Percentiles rank a stretch among this genome's conserved stretches.
Evolutionary conservation across 1,284 basidiomycete species (phyloP).

Genomic region (Puccinia polysora): DNA sequence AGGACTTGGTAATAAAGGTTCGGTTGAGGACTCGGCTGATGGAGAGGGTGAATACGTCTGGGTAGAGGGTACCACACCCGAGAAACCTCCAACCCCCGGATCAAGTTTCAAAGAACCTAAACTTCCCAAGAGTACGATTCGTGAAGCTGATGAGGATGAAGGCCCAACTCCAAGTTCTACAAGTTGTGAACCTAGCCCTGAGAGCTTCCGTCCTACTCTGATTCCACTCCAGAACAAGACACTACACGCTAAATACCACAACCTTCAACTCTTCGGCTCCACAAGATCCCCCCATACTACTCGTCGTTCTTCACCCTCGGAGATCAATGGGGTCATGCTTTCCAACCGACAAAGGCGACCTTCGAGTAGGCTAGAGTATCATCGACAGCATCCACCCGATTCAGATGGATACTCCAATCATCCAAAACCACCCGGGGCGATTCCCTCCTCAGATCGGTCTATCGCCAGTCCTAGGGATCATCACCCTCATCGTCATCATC

Average conservation of each 20-base stretch:
- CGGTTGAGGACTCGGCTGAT: constrained; percentile 96
- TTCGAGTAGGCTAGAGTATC: neutral
- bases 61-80: constrained; percentile 22
- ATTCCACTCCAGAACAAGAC: neutral
- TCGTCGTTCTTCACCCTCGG: neutral
- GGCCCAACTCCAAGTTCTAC: neutral
- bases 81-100: neutral
- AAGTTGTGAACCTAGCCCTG: neutral
- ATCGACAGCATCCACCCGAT: neutral
- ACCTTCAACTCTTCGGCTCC: neutral
- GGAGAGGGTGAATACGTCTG: constrained; percentile 63
- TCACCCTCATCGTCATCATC: no score
- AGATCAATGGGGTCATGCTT: neutral
- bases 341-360: neutral
- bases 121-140: neutral
- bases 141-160: constrained; percentile 39
- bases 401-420: constrained; percentile 9
- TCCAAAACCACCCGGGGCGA: neutral
- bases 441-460: neutral
- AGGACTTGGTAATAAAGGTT: constrained; percentile 73
- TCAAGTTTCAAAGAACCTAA: constrained; percentile 14
- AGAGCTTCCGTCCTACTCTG: neutral
- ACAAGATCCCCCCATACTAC: constrained; percentile 5
- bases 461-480: neutral
- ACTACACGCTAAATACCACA: constrained; percentile 14